Evolutionary conservation across 2,329 filamentous ascomycete genomes (phyloP).

Genomic region (Cytospora piceicola): DNA sequence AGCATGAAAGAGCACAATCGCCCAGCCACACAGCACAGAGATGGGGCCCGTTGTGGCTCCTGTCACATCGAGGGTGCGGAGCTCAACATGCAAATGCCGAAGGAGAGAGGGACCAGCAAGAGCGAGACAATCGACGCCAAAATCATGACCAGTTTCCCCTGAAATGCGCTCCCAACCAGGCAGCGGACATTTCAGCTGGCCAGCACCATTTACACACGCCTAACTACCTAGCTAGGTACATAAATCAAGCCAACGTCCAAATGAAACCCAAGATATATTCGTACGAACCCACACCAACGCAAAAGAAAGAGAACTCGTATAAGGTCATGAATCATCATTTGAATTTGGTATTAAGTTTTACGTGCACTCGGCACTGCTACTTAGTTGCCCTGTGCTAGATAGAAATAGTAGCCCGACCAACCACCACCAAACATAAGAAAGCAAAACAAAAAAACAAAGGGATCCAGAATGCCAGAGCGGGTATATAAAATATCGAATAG

Average conservation of each 20-base stretch:
- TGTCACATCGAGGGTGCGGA: neutral
- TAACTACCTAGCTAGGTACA: too few relatives aligned
- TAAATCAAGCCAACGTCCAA: too few relatives aligned
- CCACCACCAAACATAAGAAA: neutral
- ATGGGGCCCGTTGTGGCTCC: neutral
- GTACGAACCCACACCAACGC: neutral
- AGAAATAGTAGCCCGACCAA: neutral
- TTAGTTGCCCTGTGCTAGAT: neutral
- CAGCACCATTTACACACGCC: too few relatives aligned
- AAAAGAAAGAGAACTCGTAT: neutral
- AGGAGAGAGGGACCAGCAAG: too few relatives aligned
- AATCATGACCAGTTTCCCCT: neutral
- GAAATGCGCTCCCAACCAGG: neutral
- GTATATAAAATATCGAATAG: slow-evolving; percentile 22
- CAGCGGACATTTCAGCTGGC: neutral
- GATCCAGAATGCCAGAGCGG: slow-evolving; percentile 17
- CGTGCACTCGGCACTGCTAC: slow-evolving; percentile 1
- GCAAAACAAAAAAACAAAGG: slow-evolving; percentile 1
- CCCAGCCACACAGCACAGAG: too few relatives aligned
- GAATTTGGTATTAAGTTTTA: neutral
- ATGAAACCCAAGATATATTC: too few relatives aligned
- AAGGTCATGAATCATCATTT: neutral
- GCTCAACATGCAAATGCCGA: neutral
- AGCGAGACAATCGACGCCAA: too few relatives aligned
- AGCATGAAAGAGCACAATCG: too few relatives aligned